A percentile compares a stretch with the other conserved stretches of the same genome.
Evolutionary conservation across 2,329 filamentous ascomycete genomes (phyloP).

Genomic region (Leptographium flavum): DNA sequence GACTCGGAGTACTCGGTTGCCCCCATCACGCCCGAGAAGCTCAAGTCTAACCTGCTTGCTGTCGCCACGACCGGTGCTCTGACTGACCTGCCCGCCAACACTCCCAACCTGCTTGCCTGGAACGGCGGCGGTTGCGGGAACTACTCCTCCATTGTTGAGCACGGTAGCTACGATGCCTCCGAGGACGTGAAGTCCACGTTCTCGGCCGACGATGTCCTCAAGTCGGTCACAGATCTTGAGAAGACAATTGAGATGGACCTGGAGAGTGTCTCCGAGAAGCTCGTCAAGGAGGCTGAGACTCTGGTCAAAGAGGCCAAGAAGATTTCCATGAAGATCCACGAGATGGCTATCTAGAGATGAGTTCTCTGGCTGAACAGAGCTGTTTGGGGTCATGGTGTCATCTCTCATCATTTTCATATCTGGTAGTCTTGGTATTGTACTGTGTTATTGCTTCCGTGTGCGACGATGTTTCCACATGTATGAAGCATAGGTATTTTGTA

Average conservation of each 20-base stretch:
- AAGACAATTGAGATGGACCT: conserved; percentile 47
- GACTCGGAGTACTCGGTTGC: conserved; percentile 88
- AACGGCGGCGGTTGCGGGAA: conserved; percentile 93
- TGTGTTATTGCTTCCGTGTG: neutral
- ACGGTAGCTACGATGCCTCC: conserved; percentile 49
- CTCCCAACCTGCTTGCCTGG: conserved; percentile 93
- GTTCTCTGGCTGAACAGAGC: conserved; percentile 37
- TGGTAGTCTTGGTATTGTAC: neutral
- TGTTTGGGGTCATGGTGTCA: neutral
- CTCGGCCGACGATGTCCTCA: conserved; percentile 23
- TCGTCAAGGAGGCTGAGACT: conserved; percentile 37
- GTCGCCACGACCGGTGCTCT: conserved; percentile 71
- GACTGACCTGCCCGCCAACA: conserved; percentile 68
- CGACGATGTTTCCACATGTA: conserved; percentile 1
- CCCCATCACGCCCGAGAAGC: conserved; percentile 79
- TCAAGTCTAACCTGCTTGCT: conserved; percentile 77
- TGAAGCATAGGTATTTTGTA: conserved; percentile 2
- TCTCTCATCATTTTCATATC: neutral
- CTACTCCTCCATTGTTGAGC: conserved; percentile 68
- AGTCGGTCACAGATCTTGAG: conserved; percentile 44
- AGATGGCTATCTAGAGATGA: conserved; percentile 45
- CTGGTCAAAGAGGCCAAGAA: conserved; percentile 43
- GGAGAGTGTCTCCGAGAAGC: conserved; percentile 40
- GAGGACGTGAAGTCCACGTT: conserved; percentile 1
- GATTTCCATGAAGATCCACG: conserved; percentile 48